A percentile compares a stretch with the other conserved stretches of the same genome.
phyloP scores from a whole-genome alignment of 2,329 filamentous ascomycete species.

The Calonectria crousiana region DNA sequence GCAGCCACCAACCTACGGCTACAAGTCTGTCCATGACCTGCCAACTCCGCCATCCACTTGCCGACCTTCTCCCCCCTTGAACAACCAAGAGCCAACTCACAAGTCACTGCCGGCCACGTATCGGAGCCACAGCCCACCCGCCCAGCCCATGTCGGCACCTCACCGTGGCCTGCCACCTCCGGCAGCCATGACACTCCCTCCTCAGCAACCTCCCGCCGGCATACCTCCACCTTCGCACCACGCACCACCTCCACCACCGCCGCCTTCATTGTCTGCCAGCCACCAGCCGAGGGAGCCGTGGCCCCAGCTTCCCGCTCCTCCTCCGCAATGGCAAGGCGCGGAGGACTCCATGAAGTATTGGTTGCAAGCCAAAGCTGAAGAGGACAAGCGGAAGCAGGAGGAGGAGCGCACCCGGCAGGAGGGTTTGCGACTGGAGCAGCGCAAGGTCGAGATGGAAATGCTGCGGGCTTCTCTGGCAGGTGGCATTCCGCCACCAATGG shows the following conservation, averaged over 20 bases:
- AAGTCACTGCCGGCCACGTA: constrained; percentile 55
- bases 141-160: constrained; percentile 75
- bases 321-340: constrained; percentile 74
- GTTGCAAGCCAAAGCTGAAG: constrained; percentile 78
- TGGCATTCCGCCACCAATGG: constrained; percentile 79
- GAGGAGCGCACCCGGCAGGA: constrained; percentile 78
- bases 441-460: constrained; percentile 80
- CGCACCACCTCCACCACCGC: constrained; percentile 47
- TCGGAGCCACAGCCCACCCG: constrained; percentile 60
- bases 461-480: constrained; percentile 75
- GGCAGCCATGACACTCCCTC: constrained; percentile 72
- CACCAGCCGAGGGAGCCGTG: constrained; percentile 54
- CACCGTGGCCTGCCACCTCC: constrained; percentile 78
- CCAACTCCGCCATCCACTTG: constrained; percentile 69
- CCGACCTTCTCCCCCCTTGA: constrained; percentile 67
- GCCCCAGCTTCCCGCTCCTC: constrained; percentile 71
- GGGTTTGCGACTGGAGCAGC: constrained; percentile 76
- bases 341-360: constrained; percentile 80
- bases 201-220: constrained; percentile 53
- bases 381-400: constrained; percentile 79
- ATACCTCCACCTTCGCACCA: constrained; percentile 45
- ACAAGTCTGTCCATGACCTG: constrained; percentile 72
- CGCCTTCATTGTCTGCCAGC: constrained; percentile 42
- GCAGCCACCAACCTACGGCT: constrained; percentile 70
- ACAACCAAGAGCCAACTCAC: constrained; percentile 60